Evolutionary conservation across 768 basidiomycete species (phyloP).

Genomic region (Asterophora lycoperdoides): DNA sequence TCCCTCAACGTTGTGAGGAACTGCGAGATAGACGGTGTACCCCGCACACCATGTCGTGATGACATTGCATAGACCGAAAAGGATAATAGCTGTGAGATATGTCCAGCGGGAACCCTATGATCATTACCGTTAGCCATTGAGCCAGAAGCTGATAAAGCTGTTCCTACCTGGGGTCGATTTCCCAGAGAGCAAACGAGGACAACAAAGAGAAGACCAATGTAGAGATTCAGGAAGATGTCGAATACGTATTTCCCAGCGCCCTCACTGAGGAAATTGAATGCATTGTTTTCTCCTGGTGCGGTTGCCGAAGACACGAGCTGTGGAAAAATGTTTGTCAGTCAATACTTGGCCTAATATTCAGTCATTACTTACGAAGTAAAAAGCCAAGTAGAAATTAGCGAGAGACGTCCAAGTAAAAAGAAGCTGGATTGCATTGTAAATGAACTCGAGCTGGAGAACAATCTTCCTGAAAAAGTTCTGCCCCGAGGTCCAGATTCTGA

Average conservation of each 20-base stretch:
- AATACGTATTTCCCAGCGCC: conserved; percentile 73
- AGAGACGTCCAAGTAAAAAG: conserved; percentile 93
- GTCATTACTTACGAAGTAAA: conserved; percentile 75
- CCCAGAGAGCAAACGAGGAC: conserved; percentile 85
- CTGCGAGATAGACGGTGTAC: conserved; percentile 84
- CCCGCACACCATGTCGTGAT: conserved; percentile 88
- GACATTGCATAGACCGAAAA: conserved; percentile 75
- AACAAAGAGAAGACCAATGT: conserved; percentile 81
- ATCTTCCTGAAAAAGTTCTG: conserved; percentile 85
- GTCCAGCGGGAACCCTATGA: conserved; percentile 79
- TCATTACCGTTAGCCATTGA: background rate
- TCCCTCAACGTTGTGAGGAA: conserved; percentile 67
- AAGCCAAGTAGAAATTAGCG: conserved; percentile 91
- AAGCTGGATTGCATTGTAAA: conserved; percentile 87
- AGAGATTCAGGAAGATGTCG: conserved; percentile 76
- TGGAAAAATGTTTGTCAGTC: conserved; percentile 13
- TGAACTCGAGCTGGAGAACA: conserved; percentile 79
- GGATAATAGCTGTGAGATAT: conserved; percentile 68
- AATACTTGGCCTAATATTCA: conserved; percentile 6
- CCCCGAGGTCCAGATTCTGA: conserved; percentile 87
- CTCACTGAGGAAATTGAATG: conserved; percentile 76
- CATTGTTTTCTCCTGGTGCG: conserved; percentile 45
- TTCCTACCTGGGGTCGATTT: conserved; percentile 68
- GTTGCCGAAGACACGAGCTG: conserved; percentile 83
- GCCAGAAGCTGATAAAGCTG: conserved; percentile 1